phyloP scores from a whole-genome alignment of 768 basidiomycete species.

The Daedalea quercina region DNA sequence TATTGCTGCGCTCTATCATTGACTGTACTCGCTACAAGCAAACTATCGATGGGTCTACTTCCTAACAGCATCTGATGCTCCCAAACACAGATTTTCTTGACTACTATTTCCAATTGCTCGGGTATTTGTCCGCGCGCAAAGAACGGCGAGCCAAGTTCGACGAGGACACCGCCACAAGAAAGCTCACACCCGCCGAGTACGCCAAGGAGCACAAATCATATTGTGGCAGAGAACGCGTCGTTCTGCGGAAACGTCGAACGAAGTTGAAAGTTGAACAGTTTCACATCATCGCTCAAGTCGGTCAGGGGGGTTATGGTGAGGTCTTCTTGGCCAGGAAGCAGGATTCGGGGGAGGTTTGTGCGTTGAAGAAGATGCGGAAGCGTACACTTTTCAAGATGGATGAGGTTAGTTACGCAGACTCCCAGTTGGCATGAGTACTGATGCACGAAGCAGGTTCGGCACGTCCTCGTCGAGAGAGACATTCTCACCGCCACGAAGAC shows the following conservation, averaged over 20 bases:
- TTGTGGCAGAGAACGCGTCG: constrained; percentile 86
- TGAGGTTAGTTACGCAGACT: constrained; percentile 47
- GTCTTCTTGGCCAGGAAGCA: constrained; percentile 94
- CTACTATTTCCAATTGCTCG: constrained; percentile 95
- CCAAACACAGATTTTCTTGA: constrained; percentile 77
- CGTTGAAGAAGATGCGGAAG: constrained; percentile 96
- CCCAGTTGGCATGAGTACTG: not conserved
- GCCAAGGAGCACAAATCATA: constrained; percentile 87
- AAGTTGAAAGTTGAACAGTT: constrained; percentile 94
- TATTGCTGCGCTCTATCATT: not conserved
- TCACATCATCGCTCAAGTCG: constrained; percentile 97
- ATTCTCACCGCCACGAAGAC: constrained; percentile 97
- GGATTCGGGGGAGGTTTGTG: constrained; percentile 95
- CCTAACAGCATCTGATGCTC: not conserved
- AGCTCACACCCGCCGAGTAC: constrained; percentile 47
- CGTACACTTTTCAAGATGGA: constrained; percentile 96
- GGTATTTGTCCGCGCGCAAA: constrained; percentile 82
- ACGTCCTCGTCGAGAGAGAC: constrained; percentile 95
- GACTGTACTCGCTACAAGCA: not conserved
- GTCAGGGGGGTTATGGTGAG: constrained; percentile 98
- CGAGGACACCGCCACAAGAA: constrained; percentile 67
- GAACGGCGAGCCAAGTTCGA: constrained; percentile 81
- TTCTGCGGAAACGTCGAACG: constrained; percentile 86
- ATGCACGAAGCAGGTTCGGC: constrained; percentile 61
- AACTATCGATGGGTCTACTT: not conserved